These are phyloP conservation scores for Backusella psychrophila DNA, from an alignment of 192 early-diverging fungal genomes.

Conservation along the genomic window DNA sequence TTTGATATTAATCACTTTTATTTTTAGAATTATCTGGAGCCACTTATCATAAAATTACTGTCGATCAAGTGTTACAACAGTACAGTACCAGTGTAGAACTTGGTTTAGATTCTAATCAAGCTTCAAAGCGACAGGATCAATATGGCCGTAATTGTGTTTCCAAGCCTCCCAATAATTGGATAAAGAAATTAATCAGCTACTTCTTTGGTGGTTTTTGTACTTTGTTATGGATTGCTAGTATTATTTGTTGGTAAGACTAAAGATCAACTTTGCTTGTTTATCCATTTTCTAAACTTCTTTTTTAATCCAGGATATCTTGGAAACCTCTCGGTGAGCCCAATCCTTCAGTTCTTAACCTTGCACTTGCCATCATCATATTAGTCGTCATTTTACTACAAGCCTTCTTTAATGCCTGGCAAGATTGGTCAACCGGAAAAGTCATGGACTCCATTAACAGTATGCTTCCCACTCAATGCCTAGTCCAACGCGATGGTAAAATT, in stretches of 20 bases:
- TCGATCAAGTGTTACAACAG: constrained; percentile 39
- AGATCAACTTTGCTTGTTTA: background rate
- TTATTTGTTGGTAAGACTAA: constrained; percentile 50
- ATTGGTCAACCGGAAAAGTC: constrained; percentile 63
- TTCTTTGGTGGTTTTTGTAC: constrained; percentile 72
- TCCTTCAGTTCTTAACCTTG: constrained; percentile 55
- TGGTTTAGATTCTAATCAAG: constrained; percentile 37
- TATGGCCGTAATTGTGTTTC: constrained; percentile 45
- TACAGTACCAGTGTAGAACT: constrained; percentile 35
- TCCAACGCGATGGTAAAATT: constrained; percentile 71
- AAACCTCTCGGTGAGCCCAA: constrained; percentile 46
- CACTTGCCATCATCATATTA: constrained; percentile 57
- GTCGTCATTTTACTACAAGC: constrained; percentile 68
- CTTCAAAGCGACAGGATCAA: constrained; percentile 25
- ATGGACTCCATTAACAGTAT: constrained; percentile 75
- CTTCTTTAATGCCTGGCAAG: constrained; percentile 64
- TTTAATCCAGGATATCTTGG: constrained; percentile 50
- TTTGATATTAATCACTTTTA: background rate
- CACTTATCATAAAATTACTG: constrained; percentile 44
- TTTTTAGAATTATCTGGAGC: constrained; percentile 33
- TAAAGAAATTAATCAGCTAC: constrained; percentile 43
- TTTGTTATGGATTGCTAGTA: constrained; percentile 63
- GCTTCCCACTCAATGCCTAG: constrained; percentile 61
- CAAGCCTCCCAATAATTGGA: constrained; percentile 34
- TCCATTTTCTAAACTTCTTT: background rate